A percentile compares a stretch with the other conserved stretches of the same genome.
These are phyloP conservation scores for Colletotrichum theobromicola DNA, from an alignment of 2,329 filamentous ascomycete genomes.

Conservation along the genomic window DNA sequence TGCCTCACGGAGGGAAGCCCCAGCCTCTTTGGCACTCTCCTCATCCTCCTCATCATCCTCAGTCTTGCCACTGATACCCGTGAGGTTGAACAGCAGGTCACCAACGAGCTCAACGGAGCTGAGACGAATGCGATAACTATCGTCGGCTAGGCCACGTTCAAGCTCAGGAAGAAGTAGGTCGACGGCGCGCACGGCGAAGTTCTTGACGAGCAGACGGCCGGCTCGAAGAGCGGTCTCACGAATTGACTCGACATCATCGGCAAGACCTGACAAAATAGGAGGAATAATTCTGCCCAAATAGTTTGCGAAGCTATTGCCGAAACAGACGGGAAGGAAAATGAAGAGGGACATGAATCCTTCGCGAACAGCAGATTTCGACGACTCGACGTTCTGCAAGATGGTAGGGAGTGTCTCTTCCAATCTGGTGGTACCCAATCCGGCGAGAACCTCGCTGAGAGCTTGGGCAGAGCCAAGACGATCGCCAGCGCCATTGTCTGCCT, in stretches of 20 bases:
- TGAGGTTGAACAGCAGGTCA: conserved; percentile 96
- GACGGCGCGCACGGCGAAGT: conserved; percentile 94
- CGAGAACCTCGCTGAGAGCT: conserved; percentile 93
- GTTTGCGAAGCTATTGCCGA: conserved; percentile 96
- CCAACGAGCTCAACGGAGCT: conserved; percentile 98
- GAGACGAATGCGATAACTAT: conserved; percentile 96
- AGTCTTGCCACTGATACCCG: conserved; percentile 82
- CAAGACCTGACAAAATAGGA: conserved; percentile 89
- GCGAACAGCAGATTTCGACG: conserved; percentile 85
- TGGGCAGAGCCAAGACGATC: conserved; percentile 96
- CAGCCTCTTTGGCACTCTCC: conserved; percentile 80
- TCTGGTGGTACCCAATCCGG: conserved; percentile 88
- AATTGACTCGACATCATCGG: conserved; percentile 95
- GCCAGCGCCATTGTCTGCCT: conserved; percentile 94
- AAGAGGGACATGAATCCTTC: conserved; percentile 99
- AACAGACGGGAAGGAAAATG: conserved; percentile 98
- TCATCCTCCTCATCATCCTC: conserved; percentile 81
- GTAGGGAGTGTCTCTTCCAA: conserved; percentile 96
- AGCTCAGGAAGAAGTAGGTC: conserved; percentile 93
- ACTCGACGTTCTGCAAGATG: conserved; percentile 94
- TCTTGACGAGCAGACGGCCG: conserved; percentile 94
- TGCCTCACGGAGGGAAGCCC: conserved; percentile 90
- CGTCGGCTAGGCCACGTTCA: conserved; percentile 94
- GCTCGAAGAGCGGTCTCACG: conserved; percentile 95
- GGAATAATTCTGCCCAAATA: conserved; percentile 97